Evolutionary conservation across 352 stramenopile genomes (phyloP), one percentile per base, ranked within the genome.

Genomic region (Pythium oligandrum): DNA sequence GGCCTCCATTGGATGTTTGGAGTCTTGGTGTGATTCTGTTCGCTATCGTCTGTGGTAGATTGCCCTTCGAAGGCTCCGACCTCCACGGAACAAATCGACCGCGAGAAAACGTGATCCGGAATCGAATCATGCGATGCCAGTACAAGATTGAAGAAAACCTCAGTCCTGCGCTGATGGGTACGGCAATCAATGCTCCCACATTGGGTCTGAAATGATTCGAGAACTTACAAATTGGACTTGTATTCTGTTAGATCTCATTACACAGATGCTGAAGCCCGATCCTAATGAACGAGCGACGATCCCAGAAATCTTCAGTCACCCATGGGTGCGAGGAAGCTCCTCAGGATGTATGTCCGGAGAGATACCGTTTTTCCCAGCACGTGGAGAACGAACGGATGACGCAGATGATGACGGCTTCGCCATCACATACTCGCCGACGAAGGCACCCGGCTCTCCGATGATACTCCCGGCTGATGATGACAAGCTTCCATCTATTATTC

Each of bases 1-100:
- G 84, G 0, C 86, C 86, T 6, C 90, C 90, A 31, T 73, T 97
- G 17, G 90, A 97, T 68, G 79, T 96, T 10, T 97, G 90, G 90
- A 93, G 83, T 71, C 63, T 95, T 39, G 86, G 86, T 48, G 78
- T 96, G 26, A 95, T 96, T 52, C 55, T 95, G 17, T 96, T 93
- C 62, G 83, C 83, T 9, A 78, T 93, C 43, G 67, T 96, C 34
- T 94, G 82, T 59, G 83, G 86, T 32, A 68, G 84, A 39, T 48
- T 94, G 6, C 86, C 86, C 1, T 96, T 96, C 43, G 86, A 96
- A 72, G 83, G 83, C 2, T 70, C 62, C 12, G 82, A 93, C 59
- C 66, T 96, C 17, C 68, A 81, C 39, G 83, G 82, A 4, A 87
- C 71, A 1, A 92, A 91, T 47, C 74, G 82, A 6, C 79, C 82